Percentiles rank a stretch among this genome's conserved stretches.
These are phyloP conservation scores for Fomes fomentarius DNA, from an alignment of 1,284 basidiomycete species.

Conservation along the genomic window DNA sequence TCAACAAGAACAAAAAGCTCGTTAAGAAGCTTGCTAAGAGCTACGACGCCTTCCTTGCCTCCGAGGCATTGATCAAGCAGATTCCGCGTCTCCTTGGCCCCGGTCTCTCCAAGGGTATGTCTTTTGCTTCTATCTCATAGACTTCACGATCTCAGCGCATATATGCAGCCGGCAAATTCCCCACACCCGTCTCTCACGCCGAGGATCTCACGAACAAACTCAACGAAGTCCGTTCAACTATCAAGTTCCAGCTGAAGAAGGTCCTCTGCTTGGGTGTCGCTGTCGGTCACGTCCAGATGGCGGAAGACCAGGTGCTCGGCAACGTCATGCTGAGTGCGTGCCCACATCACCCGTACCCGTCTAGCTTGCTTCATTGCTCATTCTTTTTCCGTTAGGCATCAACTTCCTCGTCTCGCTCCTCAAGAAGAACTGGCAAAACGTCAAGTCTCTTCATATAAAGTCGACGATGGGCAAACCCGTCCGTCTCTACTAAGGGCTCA, in stretches of 20 bases:
- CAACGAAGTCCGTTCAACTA: conserved; percentile 95
- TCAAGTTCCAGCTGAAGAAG: conserved; percentile 99
- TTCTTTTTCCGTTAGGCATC: conserved; percentile 63
- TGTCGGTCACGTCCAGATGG: conserved; percentile 97
- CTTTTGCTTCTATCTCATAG: neutral
- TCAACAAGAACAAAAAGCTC: conserved; percentile 99
- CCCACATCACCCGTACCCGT: neutral
- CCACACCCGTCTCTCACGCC: conserved; percentile 91
- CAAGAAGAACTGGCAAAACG: conserved; percentile 99
- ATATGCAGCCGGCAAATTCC: conserved; percentile 93
- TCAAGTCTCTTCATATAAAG: conserved; percentile 99
- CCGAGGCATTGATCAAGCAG: conserved; percentile 99
- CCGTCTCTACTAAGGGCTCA: conserved; percentile 75
- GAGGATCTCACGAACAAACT: conserved; percentile 95
- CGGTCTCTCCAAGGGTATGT: conserved; percentile 95
- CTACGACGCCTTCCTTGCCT: conserved; percentile 98
- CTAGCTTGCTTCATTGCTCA: conserved; percentile 14
- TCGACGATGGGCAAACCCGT: conserved; percentile 98
- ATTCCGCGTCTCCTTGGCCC: conserved; percentile 99
- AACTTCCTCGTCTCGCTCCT: conserved; percentile 99
- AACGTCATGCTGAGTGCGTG: conserved; percentile 95
- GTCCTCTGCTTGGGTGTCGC: conserved; percentile 99
- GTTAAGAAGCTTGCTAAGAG: conserved; percentile 99
- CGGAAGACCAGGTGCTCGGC: conserved; percentile 93
- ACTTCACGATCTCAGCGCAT: conserved; percentile 3